Conservation (phyloP, 1,139 yeast species). For the Suhomyces chickasaworum region DNA sequence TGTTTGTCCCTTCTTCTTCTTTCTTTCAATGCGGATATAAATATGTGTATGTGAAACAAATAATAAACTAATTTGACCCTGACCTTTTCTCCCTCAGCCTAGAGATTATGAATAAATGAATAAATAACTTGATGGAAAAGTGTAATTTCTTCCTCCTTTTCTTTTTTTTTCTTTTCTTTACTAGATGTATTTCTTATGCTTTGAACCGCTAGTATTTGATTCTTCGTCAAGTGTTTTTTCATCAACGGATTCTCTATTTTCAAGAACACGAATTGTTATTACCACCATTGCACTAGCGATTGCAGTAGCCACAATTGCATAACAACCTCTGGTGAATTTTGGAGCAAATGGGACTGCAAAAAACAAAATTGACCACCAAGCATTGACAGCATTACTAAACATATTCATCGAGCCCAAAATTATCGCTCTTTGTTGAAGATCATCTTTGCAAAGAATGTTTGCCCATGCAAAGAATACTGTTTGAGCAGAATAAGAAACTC, state of each 20-base stretch:
- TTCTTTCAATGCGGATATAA: too few relatives aligned
- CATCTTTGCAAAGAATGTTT: constrained; percentile 53
- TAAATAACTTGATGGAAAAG: neutral
- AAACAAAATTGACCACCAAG: constrained; percentile 63
- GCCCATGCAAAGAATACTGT: constrained; percentile 65
- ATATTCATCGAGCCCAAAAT: constrained; percentile 65
- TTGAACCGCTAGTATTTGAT: too few relatives aligned
- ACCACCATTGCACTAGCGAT: constrained; percentile 28
- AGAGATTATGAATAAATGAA: neutral
- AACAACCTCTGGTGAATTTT: constrained; percentile 51
- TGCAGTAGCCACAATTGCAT: constrained; percentile 58
- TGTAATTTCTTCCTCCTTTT: too few relatives aligned
- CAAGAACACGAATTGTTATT: constrained; percentile 17
- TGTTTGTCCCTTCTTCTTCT: too few relatives aligned
- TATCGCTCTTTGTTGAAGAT: constrained; percentile 58
- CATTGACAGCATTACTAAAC: constrained; percentile 62
- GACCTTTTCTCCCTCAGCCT: too few relatives aligned
- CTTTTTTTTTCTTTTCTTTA: too few relatives aligned
- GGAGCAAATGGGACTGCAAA: constrained; percentile 55
- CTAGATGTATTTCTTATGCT: too few relatives aligned
- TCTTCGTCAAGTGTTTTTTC: neutral
- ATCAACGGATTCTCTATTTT: neutral
- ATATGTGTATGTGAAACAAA: too few relatives aligned
- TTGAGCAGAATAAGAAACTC: constrained; percentile 58
- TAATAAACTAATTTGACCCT: too few relatives aligned